Evolutionary conservation across 1,284 basidiomycete species (phyloP).

Genomic region (Ceratobasidium sp.): DNA sequence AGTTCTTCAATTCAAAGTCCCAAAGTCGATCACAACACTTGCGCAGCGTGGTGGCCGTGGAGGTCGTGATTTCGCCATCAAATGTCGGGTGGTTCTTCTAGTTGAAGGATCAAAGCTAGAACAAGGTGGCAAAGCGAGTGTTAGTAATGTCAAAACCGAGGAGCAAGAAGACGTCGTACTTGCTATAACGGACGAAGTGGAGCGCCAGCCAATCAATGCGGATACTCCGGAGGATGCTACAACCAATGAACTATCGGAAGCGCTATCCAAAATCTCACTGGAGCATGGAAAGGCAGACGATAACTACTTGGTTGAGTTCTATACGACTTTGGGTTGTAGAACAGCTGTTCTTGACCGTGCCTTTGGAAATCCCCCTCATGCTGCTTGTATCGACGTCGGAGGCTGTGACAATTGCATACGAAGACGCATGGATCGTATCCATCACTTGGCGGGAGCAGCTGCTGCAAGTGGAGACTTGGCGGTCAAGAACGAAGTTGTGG

Average conservation of each 20-base stretch:
- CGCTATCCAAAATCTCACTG: too few species aligned
- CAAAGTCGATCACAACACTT: neutral
- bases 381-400: neutral
- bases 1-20: conserved; percentile 1
- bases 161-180: neutral
- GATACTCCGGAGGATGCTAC: neutral
- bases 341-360: neutral
- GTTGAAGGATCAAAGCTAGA: neutral
- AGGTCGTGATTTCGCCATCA: neutral
- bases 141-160: neutral
- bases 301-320: neutral
- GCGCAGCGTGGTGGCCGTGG: conserved; percentile 28
- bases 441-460: neutral
- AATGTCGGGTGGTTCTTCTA: neutral
- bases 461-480: neutral
- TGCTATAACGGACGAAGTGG: neutral
- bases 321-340: neutral
- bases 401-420: conserved; percentile 10
- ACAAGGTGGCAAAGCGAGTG: neutral
- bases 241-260: neutral
- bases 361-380: neutral
- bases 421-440: neutral
- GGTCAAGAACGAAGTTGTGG: conserved; percentile 3
- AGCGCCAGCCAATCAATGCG: neutral
- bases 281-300: conserved; percentile 3